A percentile compares a stretch with the other conserved stretches of the same genome.
Conservation (phyloP, 768 basidiomycete species). For the Coprinopsis cinerea region DNA sequence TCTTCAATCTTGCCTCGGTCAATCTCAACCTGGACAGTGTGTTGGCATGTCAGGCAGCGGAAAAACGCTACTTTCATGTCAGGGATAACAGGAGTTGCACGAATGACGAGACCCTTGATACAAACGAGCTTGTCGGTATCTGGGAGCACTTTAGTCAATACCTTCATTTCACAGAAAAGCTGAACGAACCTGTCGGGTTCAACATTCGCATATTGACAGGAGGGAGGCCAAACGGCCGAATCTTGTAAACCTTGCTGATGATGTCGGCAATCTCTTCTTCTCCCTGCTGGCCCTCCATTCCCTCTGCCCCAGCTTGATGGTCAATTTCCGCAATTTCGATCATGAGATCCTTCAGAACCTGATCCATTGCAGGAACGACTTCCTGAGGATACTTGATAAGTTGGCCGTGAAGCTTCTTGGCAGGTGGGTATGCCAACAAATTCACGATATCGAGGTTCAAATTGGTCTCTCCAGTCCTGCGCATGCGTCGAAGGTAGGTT, state of each 20-base stretch:
- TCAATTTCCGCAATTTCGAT: constrained; percentile 82
- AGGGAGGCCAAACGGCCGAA: constrained; percentile 82
- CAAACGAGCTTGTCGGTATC: constrained; percentile 97
- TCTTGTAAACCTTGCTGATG: constrained; percentile 84
- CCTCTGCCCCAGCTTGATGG: constrained; percentile 59
- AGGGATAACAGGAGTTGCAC: constrained; percentile 95
- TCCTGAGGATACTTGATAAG: constrained; percentile 95
- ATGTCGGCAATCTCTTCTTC: constrained; percentile 89
- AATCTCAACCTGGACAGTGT: constrained; percentile 96
- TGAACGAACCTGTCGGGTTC: constrained; percentile 78
- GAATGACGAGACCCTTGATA: constrained; percentile 95
- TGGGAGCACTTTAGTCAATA: constrained; percentile 24
- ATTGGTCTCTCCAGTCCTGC: constrained; percentile 87
- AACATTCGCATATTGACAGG: constrained; percentile 91
- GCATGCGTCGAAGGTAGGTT: constrained; percentile 75
- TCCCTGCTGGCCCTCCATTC: constrained; percentile 70
- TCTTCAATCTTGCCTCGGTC: constrained; percentile 98
- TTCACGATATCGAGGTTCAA: constrained; percentile 89
- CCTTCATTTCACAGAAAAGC: too few species aligned
- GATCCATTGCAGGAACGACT: constrained; percentile 95
- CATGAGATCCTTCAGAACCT: constrained; percentile 90
- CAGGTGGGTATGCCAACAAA: constrained; percentile 78
- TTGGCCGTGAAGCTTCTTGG: constrained; percentile 77
- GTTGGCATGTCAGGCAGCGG: constrained; percentile 91
- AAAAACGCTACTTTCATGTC: constrained; percentile 99